These are phyloP conservation scores for Syncephalastrum sp. DNA, from an alignment of 371 early-diverging fungal genomes.

Conservation along the genomic window DNA sequence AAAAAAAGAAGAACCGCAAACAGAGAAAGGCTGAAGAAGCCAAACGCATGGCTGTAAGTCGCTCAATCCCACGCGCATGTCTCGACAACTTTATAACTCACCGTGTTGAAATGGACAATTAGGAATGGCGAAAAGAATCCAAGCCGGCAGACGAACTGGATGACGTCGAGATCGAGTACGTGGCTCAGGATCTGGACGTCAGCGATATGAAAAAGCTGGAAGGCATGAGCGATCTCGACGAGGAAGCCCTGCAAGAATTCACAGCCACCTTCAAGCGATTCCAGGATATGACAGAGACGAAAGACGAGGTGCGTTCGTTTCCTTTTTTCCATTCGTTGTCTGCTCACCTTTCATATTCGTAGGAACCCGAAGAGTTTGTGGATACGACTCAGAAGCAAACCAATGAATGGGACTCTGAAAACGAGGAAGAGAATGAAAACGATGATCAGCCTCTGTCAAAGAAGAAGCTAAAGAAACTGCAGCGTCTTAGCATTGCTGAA, in stretches of 20 bases:
- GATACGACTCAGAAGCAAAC: constrained; percentile 49
- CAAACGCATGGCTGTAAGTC: neutral
- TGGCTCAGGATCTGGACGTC: constrained; percentile 39
- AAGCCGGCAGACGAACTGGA: constrained; percentile 23
- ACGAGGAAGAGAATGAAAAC: constrained; percentile 18
- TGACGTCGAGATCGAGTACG: constrained; percentile 50
- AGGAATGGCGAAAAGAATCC: neutral
- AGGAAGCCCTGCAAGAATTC: constrained; percentile 36
- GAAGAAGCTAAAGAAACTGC: constrained; percentile 41
- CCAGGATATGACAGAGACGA: constrained; percentile 28
- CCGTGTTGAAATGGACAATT: no score
- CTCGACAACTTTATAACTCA: no score
- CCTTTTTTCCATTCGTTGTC: neutral
- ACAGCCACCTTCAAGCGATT: constrained; percentile 47
- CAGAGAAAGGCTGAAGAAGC: neutral
- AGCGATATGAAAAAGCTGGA: constrained; percentile 30
- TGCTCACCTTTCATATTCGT: neutral
- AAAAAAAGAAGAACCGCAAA: neutral
- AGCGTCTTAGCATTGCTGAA: constrained; percentile 78
- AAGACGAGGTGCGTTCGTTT: constrained; percentile 28
- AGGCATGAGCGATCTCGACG: constrained; percentile 32
- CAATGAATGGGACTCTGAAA: constrained; percentile 11
- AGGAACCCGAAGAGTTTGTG: constrained; percentile 12
- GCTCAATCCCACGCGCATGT: no score
- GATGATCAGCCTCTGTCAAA: constrained; percentile 56